These are phyloP conservation scores for Chalaropsis ovoidea DNA, from an alignment of 2,329 filamentous ascomycete species.

Conservation along the genomic window DNA sequence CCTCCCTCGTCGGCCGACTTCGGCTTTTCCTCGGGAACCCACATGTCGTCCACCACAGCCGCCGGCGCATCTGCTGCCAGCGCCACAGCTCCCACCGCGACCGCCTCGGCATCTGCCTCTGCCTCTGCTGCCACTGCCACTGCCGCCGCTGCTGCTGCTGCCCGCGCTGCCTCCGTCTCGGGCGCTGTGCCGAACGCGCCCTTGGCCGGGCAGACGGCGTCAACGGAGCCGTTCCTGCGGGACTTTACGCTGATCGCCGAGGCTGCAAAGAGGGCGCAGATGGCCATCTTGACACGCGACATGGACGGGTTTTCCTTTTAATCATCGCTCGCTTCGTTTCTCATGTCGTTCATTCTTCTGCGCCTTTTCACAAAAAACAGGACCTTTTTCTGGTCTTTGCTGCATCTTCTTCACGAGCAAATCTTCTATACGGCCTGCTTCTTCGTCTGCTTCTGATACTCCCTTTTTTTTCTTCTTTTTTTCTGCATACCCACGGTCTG, in stretches of 20 bases:
- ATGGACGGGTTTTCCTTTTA: conserved; percentile 61
- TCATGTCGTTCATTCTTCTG: not conserved
- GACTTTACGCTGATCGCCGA: conserved; percentile 83
- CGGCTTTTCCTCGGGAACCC: conserved; percentile 29
- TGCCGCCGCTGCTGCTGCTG: not conserved
- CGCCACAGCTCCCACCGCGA: no score
- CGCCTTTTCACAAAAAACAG: not conserved
- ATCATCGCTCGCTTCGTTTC: not conserved
- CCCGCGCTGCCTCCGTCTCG: not conserved
- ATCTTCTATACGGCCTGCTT: no score
- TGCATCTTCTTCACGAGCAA: not conserved
- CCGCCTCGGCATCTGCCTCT: not conserved
- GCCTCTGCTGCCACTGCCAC: not conserved
- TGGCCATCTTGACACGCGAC: conserved; percentile 79
- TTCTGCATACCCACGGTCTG: not conserved
- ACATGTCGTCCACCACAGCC: conserved; percentile 30
- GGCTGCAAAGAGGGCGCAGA: conserved; percentile 84
- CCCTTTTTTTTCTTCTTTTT: conserved; percentile 13
- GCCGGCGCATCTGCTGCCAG: no score
- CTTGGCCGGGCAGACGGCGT: conserved; percentile 26
- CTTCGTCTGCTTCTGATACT: no score
- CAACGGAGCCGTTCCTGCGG: conserved; percentile 55
- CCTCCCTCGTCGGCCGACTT: conserved; percentile 25
- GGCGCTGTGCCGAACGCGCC: conserved; percentile 24
- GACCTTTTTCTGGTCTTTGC: not conserved